Evolutionary conservation across 2,329 filamentous ascomycete species (phyloP).

Genomic region (Metarhizium brunneum): DNA sequence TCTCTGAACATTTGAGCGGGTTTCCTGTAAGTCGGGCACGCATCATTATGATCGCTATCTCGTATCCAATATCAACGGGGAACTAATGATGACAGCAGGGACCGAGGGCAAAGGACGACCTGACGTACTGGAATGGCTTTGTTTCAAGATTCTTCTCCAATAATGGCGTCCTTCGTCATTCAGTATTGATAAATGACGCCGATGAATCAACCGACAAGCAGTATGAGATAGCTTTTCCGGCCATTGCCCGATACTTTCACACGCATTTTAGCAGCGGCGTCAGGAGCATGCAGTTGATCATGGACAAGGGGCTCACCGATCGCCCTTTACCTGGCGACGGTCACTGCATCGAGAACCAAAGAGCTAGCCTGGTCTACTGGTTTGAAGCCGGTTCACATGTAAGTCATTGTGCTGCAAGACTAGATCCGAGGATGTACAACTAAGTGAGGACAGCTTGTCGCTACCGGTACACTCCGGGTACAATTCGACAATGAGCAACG

Average conservation of each 20-base stretch:
- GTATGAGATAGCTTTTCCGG: conserved; percentile 77
- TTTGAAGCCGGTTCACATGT: conserved; percentile 78
- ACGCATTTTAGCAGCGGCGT: conserved; percentile 84
- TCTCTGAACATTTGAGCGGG: conserved; percentile 51
- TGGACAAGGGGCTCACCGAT: conserved; percentile 57
- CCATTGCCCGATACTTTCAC: conserved; percentile 79
- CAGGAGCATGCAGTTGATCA: conserved; percentile 73
- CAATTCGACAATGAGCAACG: conserved; percentile 72
- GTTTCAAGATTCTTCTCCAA: conserved; percentile 74
- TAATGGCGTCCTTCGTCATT: conserved; percentile 67
- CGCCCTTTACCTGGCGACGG: conserved; percentile 50
- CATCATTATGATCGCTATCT: background rate
- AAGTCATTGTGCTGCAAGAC: conserved; percentile 23
- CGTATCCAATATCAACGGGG: background rate
- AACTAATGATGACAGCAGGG: conserved; percentile 27
- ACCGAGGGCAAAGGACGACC: conserved; percentile 53
- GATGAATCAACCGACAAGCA: conserved; percentile 60
- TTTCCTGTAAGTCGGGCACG: conserved; percentile 36
- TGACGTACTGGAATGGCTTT: conserved; percentile 71
- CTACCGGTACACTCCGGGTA: conserved; percentile 66
- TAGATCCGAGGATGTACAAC: conserved; percentile 18
- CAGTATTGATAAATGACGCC: conserved; percentile 48
- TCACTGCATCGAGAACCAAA: conserved; percentile 66
- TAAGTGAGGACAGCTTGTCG: conserved; percentile 51
- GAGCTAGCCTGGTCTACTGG: conserved; percentile 79